phyloP scores from a whole-genome alignment of 352 stramenopile species.

The Achlya hypogyna region DNA sequence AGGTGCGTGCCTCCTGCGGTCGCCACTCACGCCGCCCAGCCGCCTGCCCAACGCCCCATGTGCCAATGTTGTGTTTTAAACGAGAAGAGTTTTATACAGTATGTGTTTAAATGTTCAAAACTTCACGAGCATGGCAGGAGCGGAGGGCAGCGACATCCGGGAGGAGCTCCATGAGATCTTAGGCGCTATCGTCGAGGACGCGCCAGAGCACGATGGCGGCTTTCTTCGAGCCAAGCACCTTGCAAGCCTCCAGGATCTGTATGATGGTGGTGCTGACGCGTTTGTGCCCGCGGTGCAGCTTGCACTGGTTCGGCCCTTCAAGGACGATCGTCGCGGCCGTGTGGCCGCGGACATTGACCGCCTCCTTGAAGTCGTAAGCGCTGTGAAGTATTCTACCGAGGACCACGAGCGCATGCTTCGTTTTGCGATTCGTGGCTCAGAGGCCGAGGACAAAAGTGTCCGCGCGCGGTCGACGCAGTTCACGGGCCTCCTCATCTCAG shows the following conservation, averaged over 20 bases:
- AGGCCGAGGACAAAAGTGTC: slow-evolving; percentile 51
- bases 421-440: slow-evolving; percentile 32
- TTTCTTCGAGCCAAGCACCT: slow-evolving; percentile 28
- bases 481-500: slow-evolving; percentile 48
- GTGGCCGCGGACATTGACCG: slow-evolving; percentile 27
- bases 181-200: not conserved
- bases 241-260: slow-evolving; percentile 44
- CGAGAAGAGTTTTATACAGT: not conserved
- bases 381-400: slow-evolving; percentile 32
- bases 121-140: not conserved
- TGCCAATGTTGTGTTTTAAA: too few species aligned
- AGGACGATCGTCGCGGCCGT: slow-evolving; percentile 39
- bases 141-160: not conserved
- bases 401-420: slow-evolving; percentile 37
- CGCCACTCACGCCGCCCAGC: too few species aligned
- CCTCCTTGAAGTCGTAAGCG: slow-evolving; percentile 21
- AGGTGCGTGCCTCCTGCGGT: not conserved
- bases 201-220: slow-evolving; percentile 30
- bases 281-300: slow-evolving; percentile 61
- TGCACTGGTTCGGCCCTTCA: slow-evolving; percentile 35
- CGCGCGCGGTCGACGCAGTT: slow-evolving; percentile 49
- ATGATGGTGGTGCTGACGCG: not conserved
- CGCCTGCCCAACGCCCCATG: too few species aligned
- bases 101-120: not conserved
- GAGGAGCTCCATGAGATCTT: slow-evolving; percentile 14